Percentiles rank a stretch among this genome's conserved stretches.
Conservation (phyloP, 1,284 basidiomycete species). For the Cutaneotrichosporon sp. region DNA sequence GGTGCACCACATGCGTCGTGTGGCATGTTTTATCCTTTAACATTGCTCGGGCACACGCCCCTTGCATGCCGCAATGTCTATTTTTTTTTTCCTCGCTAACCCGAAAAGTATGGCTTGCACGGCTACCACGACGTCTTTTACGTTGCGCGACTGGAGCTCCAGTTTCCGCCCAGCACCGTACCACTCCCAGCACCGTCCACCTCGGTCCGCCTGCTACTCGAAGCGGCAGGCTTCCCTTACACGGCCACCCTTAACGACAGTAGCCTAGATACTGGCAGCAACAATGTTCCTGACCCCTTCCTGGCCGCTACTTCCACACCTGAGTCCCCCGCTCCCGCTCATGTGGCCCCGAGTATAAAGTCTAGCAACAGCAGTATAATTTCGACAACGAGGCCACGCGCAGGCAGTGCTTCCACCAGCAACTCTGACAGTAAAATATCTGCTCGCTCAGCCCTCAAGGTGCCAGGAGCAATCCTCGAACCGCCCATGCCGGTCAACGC, state of each 20-base stretch:
- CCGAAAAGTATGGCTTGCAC: constrained; percentile 20
- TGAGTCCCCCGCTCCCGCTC: no score
- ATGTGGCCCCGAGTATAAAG: no score
- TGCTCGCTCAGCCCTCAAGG: not conserved
- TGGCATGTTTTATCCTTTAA: no score
- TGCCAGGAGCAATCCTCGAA: not conserved
- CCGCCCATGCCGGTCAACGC: not conserved
- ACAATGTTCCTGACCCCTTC: no score
- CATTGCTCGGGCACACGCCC: no score
- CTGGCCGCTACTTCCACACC: no score
- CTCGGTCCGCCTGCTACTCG: constrained; percentile 15
- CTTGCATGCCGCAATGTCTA: not conserved
- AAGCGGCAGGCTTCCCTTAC: constrained; percentile 23
- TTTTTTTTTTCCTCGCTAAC: not conserved
- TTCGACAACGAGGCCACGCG: no score
- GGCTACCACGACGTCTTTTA: constrained; percentile 34
- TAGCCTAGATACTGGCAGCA: no score
- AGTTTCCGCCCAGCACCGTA: constrained; percentile 20
- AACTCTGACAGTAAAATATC: no score
- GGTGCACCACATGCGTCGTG: no score
- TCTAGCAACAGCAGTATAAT: no score
- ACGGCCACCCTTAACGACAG: not conserved
- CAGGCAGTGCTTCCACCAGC: no score
- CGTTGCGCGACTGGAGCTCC: constrained; percentile 21
- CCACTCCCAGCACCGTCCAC: constrained; percentile 19